Conservation (phyloP, 208 protist species). For the Blechomonas ayalai region DNA sequence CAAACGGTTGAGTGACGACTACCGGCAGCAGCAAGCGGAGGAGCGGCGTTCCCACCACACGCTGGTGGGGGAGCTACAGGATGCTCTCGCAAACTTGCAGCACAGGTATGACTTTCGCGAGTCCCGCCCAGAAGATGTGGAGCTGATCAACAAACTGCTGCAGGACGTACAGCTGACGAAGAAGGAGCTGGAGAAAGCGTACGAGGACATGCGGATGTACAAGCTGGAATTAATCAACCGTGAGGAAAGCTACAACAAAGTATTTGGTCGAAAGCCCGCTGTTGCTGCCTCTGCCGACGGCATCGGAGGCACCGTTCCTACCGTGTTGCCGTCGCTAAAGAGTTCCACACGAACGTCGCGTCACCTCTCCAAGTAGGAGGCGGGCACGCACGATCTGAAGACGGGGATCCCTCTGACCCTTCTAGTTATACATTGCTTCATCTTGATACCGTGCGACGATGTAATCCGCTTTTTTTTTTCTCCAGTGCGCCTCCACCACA, state of each 20-base stretch:
- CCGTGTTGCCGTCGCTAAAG: too few relatives aligned
- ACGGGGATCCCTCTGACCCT: too few relatives aligned
- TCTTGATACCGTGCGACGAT: too few relatives aligned
- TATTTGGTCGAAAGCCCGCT: constrained; percentile 76
- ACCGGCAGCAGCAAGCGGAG: constrained; percentile 27
- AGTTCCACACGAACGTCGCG: too few relatives aligned
- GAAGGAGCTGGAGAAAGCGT: constrained; percentile 62
- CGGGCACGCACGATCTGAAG: too few relatives aligned
- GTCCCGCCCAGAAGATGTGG: constrained; percentile 82
- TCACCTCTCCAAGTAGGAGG: too few relatives aligned
- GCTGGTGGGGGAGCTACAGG: constrained; percentile 29
- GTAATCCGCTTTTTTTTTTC: too few relatives aligned
- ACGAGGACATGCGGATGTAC: constrained; percentile 89
- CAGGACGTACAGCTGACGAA: constrained; percentile 65
- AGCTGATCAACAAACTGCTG: constrained; percentile 84
- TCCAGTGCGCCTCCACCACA: too few relatives aligned
- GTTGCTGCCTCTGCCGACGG: constrained; percentile 16
- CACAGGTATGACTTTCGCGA: constrained; percentile 90
- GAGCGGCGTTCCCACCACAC: constrained; percentile 24
- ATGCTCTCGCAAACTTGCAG: constrained; percentile 53
- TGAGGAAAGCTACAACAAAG: constrained; percentile 94
- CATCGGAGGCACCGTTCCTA: too few relatives aligned
- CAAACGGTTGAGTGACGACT: constrained; percentile 40
- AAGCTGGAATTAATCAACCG: constrained; percentile 93
- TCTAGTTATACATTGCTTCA: too few relatives aligned